These are phyloP conservation scores for Spatholobus suberectus DNA, from an alignment of 306 rosid genomes.

Conservation along the genomic window DNA sequence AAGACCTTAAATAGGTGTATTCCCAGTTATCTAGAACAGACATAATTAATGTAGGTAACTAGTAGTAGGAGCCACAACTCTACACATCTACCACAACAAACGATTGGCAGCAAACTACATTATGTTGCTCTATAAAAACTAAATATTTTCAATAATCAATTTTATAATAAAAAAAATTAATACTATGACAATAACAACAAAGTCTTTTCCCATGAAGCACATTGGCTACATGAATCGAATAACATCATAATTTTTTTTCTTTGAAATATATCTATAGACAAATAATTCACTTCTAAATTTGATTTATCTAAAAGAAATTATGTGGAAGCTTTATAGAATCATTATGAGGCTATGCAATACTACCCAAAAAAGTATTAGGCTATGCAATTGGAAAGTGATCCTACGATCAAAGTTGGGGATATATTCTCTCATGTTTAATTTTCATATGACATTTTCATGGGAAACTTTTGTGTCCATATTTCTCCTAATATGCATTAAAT, in stretches of 20 bases:
- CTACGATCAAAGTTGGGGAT: too few relatives aligned
- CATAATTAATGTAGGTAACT: conserved; percentile 22
- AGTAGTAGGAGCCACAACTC: conserved; percentile 19
- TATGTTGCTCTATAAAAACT: not conserved
- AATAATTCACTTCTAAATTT: not conserved
- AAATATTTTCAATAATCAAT: too few relatives aligned
- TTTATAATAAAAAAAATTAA: not conserved
- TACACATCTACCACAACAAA: not conserved
- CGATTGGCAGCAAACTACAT: not conserved
- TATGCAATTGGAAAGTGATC: not conserved
- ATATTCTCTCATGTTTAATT: not conserved
- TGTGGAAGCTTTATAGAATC: not conserved
- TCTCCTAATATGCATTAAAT: not conserved
- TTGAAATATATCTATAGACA: too few relatives aligned
- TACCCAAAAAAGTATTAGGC: too few relatives aligned
- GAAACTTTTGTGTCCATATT: too few relatives aligned
- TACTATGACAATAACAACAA: not conserved
- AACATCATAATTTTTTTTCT: too few relatives aligned
- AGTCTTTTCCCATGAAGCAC: too few relatives aligned
- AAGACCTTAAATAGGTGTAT: conserved; percentile 21
- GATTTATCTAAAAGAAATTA: not conserved
- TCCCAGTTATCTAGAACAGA: conserved; percentile 1
- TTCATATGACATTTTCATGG: not conserved
- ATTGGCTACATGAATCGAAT: not conserved
- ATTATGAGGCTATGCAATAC: too few relatives aligned